Conservation (phyloP, 257 asterid genomes). For the Apocynum venetum region DNA sequence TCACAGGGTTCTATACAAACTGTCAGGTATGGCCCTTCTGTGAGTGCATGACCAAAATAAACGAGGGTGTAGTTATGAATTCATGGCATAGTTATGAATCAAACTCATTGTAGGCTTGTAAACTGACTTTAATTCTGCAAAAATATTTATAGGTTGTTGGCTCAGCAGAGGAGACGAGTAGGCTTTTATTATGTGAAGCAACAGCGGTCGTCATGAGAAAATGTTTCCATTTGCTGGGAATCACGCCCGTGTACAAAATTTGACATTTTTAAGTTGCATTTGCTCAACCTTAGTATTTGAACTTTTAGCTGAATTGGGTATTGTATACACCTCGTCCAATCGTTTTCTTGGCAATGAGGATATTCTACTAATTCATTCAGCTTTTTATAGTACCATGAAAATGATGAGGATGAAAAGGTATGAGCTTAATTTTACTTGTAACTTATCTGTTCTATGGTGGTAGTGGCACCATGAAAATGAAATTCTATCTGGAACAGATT, state of each 20-base stretch:
- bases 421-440: too few species aligned
- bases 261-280: conserved; percentile 21
- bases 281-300: not conserved
- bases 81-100: not conserved
- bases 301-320: not conserved
- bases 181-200: conserved; percentile 90
- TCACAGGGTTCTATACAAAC: conserved; percentile 74
- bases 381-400: not conserved
- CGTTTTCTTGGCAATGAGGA: not conserved
- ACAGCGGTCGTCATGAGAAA: conserved; percentile 89
- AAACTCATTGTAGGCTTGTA: not conserved
- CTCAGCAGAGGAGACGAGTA: conserved; percentile 66
- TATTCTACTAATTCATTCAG: not conserved
- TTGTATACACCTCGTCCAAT: not conserved
- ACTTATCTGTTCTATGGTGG: too few species aligned
- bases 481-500: too few species aligned
- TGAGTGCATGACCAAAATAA: not conserved
- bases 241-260: conserved; percentile 85
- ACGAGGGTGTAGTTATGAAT: not conserved
- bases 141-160: conserved; percentile 60
- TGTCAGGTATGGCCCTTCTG: conserved; percentile 60
- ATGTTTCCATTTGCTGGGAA: conserved; percentile 82
- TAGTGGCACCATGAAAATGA: too few species aligned
- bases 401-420: too few species aligned
- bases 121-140: not conserved